These are phyloP conservation scores for Eutrema japonicum DNA, from an alignment of 345 rosid genomes.

Conservation along the genomic window DNA sequence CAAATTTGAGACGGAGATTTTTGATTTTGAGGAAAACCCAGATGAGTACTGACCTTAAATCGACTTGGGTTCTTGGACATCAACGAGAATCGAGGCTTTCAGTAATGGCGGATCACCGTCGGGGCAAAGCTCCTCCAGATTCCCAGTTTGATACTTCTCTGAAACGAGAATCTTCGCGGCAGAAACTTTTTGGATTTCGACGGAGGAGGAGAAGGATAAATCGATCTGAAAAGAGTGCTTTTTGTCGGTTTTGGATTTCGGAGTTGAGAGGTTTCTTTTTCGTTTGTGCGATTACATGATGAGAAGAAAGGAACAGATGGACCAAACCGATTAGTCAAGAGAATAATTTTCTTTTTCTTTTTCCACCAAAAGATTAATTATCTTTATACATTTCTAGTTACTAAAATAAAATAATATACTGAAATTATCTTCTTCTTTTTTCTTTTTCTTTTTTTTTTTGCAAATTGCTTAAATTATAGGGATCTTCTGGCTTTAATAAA, in stretches of 20 bases:
- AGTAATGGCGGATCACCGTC: conserved; percentile 26
- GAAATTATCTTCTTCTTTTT: too few species aligned
- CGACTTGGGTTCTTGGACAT: conserved; percentile 33
- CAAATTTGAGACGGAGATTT: background rate
- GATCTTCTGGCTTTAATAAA: too few species aligned
- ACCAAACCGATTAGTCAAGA: too few species aligned
- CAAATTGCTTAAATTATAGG: too few species aligned
- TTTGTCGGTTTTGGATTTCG: conserved; percentile 20
- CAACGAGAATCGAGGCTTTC: conserved; percentile 2
- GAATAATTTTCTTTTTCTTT: too few species aligned
- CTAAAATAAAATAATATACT: too few species aligned
- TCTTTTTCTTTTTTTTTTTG: too few species aligned
- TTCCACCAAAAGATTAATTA: too few species aligned
- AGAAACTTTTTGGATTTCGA: background rate
- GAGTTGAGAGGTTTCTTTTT: conserved; percentile 16
- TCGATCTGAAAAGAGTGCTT: conserved; percentile 27
- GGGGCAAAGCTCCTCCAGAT: background rate
- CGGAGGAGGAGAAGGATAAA: conserved; percentile 21
- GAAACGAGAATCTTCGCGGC: conserved; percentile 14
- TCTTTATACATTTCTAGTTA: too few species aligned
- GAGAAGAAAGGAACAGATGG: background rate
- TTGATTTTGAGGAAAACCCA: conserved; percentile 32
- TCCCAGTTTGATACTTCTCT: background rate
- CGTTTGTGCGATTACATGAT: conserved; percentile 4
- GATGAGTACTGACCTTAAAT: conserved; percentile 45